Evolutionary conservation across 306 rosid species (phyloP), one percentile per base, ranked within the genome.

Genomic region (Prunus mume): DNA sequence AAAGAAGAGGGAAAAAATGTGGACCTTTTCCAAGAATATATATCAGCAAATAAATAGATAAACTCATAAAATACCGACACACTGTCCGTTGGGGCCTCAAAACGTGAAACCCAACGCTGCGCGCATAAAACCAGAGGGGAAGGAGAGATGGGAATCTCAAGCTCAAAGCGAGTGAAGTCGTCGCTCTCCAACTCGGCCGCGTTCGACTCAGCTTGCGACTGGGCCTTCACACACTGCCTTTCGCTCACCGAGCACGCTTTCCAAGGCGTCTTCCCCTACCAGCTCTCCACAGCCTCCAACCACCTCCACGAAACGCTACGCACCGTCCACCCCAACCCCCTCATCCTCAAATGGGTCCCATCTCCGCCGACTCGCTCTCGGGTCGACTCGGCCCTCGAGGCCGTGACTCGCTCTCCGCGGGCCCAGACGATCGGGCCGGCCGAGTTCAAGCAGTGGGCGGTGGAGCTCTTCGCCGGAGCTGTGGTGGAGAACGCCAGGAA

Each of bases 381-480:
- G 76, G 86, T 93, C 32, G 96, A 93, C 85, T 83, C 92, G 7
- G 91, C 98, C 13, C 76, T 89, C 81, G 86, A 86, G 46, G 64
- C 2, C 68, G 75, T 88, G 64, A 46, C 60, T 68, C 77, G 28
- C 58, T 50, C 73, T 2, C 34, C 17, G 17, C 70, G 41, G 12
- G 14, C 50, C 38, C 12, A 65, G 11, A 70, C 76, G 8, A 58
- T 93, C 6, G 89, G 77, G 12, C 68, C 65, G 50, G 28, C 69
- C 41, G 81, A 65, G 22, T 93, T 91, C 83, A 90, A 80, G 78
- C 79, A 60, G 1, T 93, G 98, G 98, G 96, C 97, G 19, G n/a
- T 75, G 27, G 83, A 66, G 57, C 89, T 93, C 0, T 93, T 83
- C 73, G 76, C 88, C 6, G 83, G 80, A 3, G 96, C 90, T 3